These are phyloP conservation scores for Corymbia citriodora DNA, from an alignment of 441 rosid genomes.

Conservation along the genomic window DNA sequence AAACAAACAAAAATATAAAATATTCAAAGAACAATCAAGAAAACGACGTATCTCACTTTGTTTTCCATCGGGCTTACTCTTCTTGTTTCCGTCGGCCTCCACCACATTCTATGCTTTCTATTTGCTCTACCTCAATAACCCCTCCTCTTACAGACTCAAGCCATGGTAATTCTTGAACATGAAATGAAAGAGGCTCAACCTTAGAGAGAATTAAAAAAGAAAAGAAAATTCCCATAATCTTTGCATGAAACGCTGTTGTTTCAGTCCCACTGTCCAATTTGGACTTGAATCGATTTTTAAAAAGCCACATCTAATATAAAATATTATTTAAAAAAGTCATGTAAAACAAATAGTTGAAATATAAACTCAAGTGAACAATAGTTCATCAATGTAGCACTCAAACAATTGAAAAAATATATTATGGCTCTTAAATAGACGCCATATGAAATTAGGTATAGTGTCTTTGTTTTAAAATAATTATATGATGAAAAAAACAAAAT, in stretches of 20 bases:
- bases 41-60: constrained; percentile 32
- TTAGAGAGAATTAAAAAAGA: background rate
- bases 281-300: background rate
- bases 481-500: background rate
- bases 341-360: background rate
- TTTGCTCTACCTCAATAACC: constrained; percentile 35
- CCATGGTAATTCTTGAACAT: constrained; percentile 34
- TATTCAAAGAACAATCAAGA: background rate
- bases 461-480: background rate
- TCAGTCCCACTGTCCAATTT: background rate
- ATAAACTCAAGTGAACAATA: background rate
- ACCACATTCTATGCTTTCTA: constrained; percentile 41
- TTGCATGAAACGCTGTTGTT: background rate
- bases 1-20: too few species aligned
- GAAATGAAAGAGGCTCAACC: constrained; percentile 16
- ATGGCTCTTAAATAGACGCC: accelerated
- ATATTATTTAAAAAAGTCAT: background rate
- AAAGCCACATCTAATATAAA: background rate
- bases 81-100: constrained; percentile 38
- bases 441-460: background rate
- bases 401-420: background rate
- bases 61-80: constrained; percentile 20
- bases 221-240: background rate
- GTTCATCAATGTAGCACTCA: background rate
- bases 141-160: constrained; percentile 38